These are phyloP conservation scores for Ceratocystis papillata DNA, from an alignment of 2,329 filamentous ascomycete genomes.

Conservation along the genomic window DNA sequence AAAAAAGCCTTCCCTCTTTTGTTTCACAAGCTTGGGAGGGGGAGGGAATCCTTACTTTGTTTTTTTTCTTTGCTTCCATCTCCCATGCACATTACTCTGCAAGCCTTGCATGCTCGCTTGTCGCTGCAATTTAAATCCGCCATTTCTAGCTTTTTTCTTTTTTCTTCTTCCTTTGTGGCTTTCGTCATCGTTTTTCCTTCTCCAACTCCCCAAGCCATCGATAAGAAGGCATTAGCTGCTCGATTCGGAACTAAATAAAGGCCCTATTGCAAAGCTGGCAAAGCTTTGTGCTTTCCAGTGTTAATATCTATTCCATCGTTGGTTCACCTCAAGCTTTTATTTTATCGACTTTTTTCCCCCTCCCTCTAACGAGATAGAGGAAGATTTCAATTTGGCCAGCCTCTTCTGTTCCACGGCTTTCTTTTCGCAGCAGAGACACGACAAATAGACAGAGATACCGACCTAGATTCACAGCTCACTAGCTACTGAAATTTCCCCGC, in stretches of 20 bases:
- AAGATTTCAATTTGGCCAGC: not conserved
- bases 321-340: not conserved
- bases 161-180: not conserved
- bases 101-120: slow-evolving; percentile 10
- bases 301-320: too few relatives aligned
- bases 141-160: not conserved
- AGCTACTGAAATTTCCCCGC: slow-evolving; percentile 8
- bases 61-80: slow-evolving; percentile 1
- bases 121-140: not conserved
- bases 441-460: not conserved
- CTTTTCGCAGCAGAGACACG: not conserved
- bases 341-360: not conserved
- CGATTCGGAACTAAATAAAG: too few relatives aligned
- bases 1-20: too few relatives aligned
- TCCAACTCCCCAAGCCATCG: not conserved
- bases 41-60: slow-evolving; percentile 5
- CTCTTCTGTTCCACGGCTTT: not conserved
- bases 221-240: not conserved
- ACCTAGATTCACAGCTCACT: not conserved
- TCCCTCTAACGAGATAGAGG: not conserved
- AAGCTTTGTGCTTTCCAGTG: too few relatives aligned
- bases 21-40: slow-evolving; percentile 3
- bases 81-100: not conserved
- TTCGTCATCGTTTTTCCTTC: not conserved
- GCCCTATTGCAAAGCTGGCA: too few relatives aligned